Evolutionary conservation across 2,329 filamentous ascomycete genomes (phyloP), one percentile per base, ranked within the genome.

Genomic region (Harringtonia aguacate): DNA sequence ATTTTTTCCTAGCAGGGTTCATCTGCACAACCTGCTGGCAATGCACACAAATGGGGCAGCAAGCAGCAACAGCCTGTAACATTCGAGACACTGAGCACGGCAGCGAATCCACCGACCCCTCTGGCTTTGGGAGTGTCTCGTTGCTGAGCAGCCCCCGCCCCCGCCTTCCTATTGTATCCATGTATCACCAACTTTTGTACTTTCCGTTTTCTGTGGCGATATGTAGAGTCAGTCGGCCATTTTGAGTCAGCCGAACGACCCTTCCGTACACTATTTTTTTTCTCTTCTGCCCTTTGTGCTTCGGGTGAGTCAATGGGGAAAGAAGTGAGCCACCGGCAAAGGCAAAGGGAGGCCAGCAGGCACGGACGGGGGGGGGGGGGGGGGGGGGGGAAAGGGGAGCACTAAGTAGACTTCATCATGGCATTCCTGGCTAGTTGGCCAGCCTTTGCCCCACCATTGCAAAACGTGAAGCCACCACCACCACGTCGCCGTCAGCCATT

Each of bases 151-250:
- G 37, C 13, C 45, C 45, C 45, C 48, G 44, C 44, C 48, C 46
- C 48, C 48, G 41, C 48, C 46, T 50, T 48, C 46, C 46, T 35
- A 47, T 36, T 29, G 20, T 30, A 39, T 35, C 30, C 18, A 41
- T 35, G 28, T n/a, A 44, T 45, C 45, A 31, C 34, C 43, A 41
- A 36, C 22, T 39, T 44, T 22, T 33, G 8, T 15, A 4, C 22
- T 36, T 21, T 14, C 18, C 12, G 7, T 36, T 21, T 36, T 36
- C 5, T 29, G 12, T 13, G 8, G 12, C 30, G 5, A n/a, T n/a
- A 13, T 31, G 30, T 13, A 8, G 5, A 5, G 30, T 5, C 12
- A 13, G 15, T 5, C 7, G 12, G 30, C 8, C 13, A 13, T 29
- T 29, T 31, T 14, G 30, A 14, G 12, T 31, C 30, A 31, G n/a